Percentiles rank a stretch among this genome's conserved stretches.
phyloP scores from a whole-genome alignment of 768 basidiomycete species.

The Agaricus subrufescens region DNA sequence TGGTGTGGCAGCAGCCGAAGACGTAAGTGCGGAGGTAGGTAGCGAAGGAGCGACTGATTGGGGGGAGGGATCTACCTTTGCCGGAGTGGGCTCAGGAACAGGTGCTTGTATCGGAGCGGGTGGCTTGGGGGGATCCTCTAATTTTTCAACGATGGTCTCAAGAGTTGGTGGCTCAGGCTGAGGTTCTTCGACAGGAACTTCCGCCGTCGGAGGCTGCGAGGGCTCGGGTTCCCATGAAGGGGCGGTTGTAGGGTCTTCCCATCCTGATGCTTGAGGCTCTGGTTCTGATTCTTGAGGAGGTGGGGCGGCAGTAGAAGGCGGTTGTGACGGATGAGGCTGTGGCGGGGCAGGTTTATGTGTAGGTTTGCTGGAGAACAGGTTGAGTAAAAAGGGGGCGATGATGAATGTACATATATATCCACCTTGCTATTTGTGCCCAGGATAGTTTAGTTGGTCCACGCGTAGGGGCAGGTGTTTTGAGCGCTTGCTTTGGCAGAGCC shows the following conservation, averaged over 20 bases:
- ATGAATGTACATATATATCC: slow-evolving; percentile 17
- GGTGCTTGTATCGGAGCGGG: slow-evolving; percentile 27
- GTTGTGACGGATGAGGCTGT: slow-evolving; percentile 26
- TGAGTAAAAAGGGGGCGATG: slow-evolving; percentile 2
- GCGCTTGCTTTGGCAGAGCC: slow-evolving; percentile 24
- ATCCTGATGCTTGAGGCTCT: slow-evolving; percentile 33
- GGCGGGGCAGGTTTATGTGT: slow-evolving; percentile 59
- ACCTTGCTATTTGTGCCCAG: slow-evolving; percentile 86
- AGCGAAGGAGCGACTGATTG: slow-evolving; percentile 26
- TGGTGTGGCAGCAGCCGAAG: slow-evolving; percentile 35
- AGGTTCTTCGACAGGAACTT: slow-evolving; percentile 18
- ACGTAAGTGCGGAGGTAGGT: slow-evolving; percentile 24
- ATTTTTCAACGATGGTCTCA: slow-evolving; percentile 12
- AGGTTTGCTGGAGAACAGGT: slow-evolving; percentile 32
- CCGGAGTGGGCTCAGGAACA: slow-evolving; percentile 18
- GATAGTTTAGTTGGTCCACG: slow-evolving; percentile 62
- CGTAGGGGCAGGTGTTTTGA: slow-evolving; percentile 64
- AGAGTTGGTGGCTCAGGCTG: slow-evolving; percentile 24
- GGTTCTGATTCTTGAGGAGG: slow-evolving; percentile 22
- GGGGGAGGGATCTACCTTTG: slow-evolving; percentile 31
- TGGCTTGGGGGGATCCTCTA: slow-evolving; percentile 21
- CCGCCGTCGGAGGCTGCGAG: slow-evolving; percentile 15
- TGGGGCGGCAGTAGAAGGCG: slow-evolving; percentile 22
- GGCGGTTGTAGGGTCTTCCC: slow-evolving; percentile 74
- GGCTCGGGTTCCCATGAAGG: slow-evolving; percentile 55